phyloP scores from a whole-genome alignment of 2,329 filamentous ascomycete genomes.

The Leptographium flavum region DNA sequence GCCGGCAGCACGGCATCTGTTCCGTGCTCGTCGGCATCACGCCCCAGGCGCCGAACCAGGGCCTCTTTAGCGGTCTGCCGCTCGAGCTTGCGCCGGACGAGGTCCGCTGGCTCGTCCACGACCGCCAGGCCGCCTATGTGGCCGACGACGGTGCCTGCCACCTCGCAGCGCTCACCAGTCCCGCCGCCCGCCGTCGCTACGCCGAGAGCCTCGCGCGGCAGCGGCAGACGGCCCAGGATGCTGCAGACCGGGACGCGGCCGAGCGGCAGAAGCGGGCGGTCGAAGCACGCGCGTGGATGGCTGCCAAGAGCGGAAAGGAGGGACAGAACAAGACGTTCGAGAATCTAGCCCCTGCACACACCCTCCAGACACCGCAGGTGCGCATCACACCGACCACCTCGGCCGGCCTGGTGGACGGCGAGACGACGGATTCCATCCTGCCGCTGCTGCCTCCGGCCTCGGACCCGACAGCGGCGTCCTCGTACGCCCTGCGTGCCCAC shows the following conservation, averaged over 20 bases:
- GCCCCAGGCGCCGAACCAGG: constrained; percentile 87
- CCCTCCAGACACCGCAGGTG: not conserved
- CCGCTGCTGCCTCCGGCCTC: not conserved
- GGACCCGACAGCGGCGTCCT: constrained; percentile 23
- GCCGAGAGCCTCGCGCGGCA: constrained; percentile 38
- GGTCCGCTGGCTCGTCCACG: constrained; percentile 64
- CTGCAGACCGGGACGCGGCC: constrained; percentile 21
- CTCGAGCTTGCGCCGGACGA: constrained; percentile 87
- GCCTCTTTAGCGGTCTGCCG: constrained; percentile 80
- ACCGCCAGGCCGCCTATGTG: constrained; percentile 61
- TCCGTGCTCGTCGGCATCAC: constrained; percentile 77
- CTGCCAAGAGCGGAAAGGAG: not conserved
- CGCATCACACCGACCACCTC: constrained; percentile 26
- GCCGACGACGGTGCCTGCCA: constrained; percentile 72
- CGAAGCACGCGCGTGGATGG: constrained; percentile 5
- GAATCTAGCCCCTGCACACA: too few species aligned
- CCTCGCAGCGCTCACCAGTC: constrained; percentile 43
- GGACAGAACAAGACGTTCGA: not conserved
- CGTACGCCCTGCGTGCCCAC: constrained; percentile 66
- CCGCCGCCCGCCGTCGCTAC: constrained; percentile 47
- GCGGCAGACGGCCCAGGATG: constrained; percentile 25
- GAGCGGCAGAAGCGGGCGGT: constrained; percentile 15
- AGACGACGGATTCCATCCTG: not conserved
- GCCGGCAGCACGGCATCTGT: constrained; percentile 69
- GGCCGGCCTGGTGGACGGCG: constrained; percentile 15